Base-by-base conservation (phyloP, 139 green algal genomes). In the Haematococcus sp. region DNA sequence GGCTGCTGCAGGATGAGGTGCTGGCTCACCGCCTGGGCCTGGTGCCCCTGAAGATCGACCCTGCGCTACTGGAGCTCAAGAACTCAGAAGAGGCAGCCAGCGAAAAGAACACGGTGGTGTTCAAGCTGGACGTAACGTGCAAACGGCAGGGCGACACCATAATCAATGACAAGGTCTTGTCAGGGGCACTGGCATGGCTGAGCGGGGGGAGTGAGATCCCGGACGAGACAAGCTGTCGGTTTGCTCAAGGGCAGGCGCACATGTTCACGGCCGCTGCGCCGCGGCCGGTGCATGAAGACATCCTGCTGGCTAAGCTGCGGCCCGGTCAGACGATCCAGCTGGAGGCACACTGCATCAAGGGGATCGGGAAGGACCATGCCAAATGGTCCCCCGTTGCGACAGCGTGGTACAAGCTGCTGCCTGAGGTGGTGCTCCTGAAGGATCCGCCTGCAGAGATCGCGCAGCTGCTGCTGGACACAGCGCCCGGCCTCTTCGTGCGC, bases 381-480 rank as follows among this genome's bases (percentile, higher is more conserved):
- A 99, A 99, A 85, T 99, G 93, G 93, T 97, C 91, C 0, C 96
- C 96, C 4, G 96, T 98, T 3, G 94, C 93, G 2, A 99, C 96
- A 9, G 91, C 94, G 2, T 97, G 89, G 88, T 98, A 98, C 82
- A 73, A 87, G 30, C 76, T 98, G 64, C 84, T 91, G 25, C 93
- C 94, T 1, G 93, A 96, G 74, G 83, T 98, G 23, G 78, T 86
- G 32, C 67, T 96, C 35, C 66, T 94, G 27, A 77, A 92, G 76
- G 33, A 69, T 9, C 33, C 63, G 19, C 16, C 7, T 31, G 31
- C 56, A 1, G 71, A 77, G 60, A 58, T 81, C 56, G 68, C 40
- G 25, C 33, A 61, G 23, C 72, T 73, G 69, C 61, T 82, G 59
- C 13, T 80, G 63, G 72, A 40, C 4, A 40, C 73, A n/a, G 70